These are phyloP conservation scores for Fraxinus sp. DNA, from an alignment of 305 asterid genomes.

Conservation along the genomic window DNA sequence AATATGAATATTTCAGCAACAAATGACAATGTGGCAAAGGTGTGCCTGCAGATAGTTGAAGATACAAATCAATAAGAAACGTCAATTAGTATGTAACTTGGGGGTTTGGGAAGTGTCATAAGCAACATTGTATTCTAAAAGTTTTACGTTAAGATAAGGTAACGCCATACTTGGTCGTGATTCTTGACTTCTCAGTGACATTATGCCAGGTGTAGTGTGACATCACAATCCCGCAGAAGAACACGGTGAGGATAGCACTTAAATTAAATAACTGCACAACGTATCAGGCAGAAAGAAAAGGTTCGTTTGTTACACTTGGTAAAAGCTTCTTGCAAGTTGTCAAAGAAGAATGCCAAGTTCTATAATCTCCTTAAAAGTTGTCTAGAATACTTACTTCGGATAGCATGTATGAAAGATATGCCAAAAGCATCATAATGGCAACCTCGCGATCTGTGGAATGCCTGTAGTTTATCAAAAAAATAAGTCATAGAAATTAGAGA, in stretches of 20 bases:
- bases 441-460: constrained; percentile 99
- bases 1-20: constrained; percentile 18
- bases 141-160: background rate
- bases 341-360: background rate
- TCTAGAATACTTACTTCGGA: constrained; percentile 71
- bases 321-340: background rate
- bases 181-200: constrained; percentile 10
- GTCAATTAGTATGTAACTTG: background rate
- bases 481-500: constrained; percentile 21
- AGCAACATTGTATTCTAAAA: background rate
- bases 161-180: constrained; percentile 6
- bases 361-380: background rate
- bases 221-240: constrained; percentile 1
- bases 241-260: background rate
- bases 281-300: background rate
- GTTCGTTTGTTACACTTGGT: background rate
- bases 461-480: constrained; percentile 44
- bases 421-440: constrained; percentile 96
- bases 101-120: background rate
- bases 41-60: constrained; percentile 6
- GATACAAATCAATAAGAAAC: background rate
- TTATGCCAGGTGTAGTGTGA: constrained; percentile 8
- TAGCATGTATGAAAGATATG: constrained; percentile 91
- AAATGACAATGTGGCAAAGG: constrained; percentile 21
- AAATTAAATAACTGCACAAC: background rate